Evolutionary conservation across 2,329 filamentous ascomycete species (phyloP), one percentile per base, ranked within the genome.

Genomic region (Fusarium sp.): DNA sequence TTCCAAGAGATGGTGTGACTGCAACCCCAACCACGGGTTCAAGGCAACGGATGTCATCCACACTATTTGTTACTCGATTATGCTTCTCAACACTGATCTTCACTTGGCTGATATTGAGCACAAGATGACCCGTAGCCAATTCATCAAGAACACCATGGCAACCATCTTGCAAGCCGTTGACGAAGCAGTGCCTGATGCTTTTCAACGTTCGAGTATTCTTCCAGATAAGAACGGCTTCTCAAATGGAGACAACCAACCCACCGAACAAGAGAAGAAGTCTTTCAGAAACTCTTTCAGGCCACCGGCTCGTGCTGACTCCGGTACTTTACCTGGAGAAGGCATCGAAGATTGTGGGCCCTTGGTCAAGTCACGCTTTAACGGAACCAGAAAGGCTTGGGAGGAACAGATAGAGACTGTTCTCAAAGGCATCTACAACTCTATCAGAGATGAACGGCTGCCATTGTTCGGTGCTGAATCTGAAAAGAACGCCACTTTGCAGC

Each of bases 61-160:
- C 79, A 98, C 94, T 25, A 97, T 98, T 69, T 97, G 94, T 81
- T 99, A 98, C 80, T 98, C 96, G 2, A 90, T 99, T 70, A 91
- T 99, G 77, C 86, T 99, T 13, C 86, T 99, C 69, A 99, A 99
- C 76, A 99, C 96, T 34, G 96, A 99, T 82, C 84, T 99, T 59
- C 95, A 99, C 76, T 81, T 98, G 76, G 96, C 95, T 62, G 94
- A 98, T 77, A 97, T 98, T 73, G 94, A 97, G 67, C 90, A 92
- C 74, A 97, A 97, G 83, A 99, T 99, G 96, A 98, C 95, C 2
- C 90, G 92, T 59, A 91, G 87, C 69, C 95, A 98, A 76, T 99
- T 98, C 76, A 88, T 99, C 77, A 97, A 97, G 81, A 99, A 99
- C 78, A 98, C 96, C 7, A 91, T 98, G 85, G 92, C 92, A 1